Base-by-base conservation (phyloP, 2,329 filamentous ascomycete genomes). In the Fusarium nematophilum region DNA sequence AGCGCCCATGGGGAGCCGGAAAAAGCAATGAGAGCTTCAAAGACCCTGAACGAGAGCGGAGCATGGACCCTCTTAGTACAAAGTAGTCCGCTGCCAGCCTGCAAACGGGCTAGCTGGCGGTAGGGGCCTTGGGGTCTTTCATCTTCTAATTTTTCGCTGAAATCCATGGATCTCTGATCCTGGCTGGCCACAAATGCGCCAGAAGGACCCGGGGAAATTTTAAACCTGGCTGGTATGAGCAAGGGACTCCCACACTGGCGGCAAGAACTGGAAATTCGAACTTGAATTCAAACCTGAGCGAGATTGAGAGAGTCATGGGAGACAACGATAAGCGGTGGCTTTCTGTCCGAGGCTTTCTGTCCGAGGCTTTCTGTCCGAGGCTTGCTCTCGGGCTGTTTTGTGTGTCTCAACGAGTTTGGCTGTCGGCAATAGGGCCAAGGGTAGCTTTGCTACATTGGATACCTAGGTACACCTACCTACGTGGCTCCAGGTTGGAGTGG, bases 21-120 rank as follows among this genome's bases (percentile, higher is more conserved):
- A 62, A 56, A 62, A 55, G 59, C 49, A 59, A 53, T 33, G 39
- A 43, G 34, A 53, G 36, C 44, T 47, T 47, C 26, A 27, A 39
- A 42, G 59, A 53, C 48, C 52, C 37, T 52, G 55, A 54, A 42
- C 13, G 15, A 13, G 30, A 53, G 42, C 7, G 39, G 43, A 60
- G 39, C 56, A 60, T 56, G 51, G 51, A 44, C 17, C 43, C 27
- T 38, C 25, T 45, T 46, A 49, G 29, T 31, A 59, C 42, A 54
- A 44, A 43, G 50, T 47, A 50, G 42, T 29, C 55, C 31, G 27
- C 50, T 46, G 43, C 33, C 38, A 50, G 44, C 37, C 48, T 53
- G 49, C 23, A 54, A 54, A 47, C 10, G 48, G 57, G 37, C 39
- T 54, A 43, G 59, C 34, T 30, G 36, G 53, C 34, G 21, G 31